These are phyloP conservation scores for Cutaneotrichosporon arboriforme DNA, from an alignment of 1,284 basidiomycete species.

Conservation along the genomic window DNA sequence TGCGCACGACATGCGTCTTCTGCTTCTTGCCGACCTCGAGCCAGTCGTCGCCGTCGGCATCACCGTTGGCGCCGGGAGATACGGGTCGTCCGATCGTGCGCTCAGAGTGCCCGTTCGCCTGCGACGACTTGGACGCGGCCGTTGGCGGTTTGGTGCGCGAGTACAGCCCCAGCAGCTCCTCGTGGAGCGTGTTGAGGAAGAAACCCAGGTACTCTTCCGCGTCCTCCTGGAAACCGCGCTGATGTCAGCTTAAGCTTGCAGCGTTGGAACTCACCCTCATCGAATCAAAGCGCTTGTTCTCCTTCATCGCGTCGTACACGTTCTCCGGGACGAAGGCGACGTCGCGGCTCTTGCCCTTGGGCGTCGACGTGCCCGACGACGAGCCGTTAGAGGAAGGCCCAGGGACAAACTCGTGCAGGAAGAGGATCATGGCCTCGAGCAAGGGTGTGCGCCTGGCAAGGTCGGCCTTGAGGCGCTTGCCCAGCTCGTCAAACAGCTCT, in stretches of 20 bases:
- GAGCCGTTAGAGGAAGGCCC: conserved; percentile 14
- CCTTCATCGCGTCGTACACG: conserved; percentile 94
- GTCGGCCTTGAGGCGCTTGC: conserved; percentile 53
- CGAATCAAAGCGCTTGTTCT: conserved; percentile 86
- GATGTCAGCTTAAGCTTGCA: conserved; percentile 2
- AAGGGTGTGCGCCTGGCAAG: conserved; percentile 61
- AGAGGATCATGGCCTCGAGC: conserved; percentile 74
- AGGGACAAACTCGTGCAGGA: conserved; percentile 67
- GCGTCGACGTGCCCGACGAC: conserved; percentile 22
- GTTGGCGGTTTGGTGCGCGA: conserved; percentile 39
- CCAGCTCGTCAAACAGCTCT: conserved; percentile 68
- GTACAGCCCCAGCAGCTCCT: conserved; percentile 71
- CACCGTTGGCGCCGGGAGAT: conserved; percentile 39
- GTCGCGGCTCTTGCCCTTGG: conserved; percentile 26
- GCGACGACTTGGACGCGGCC: conserved; percentile 19
- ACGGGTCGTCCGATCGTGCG: conserved; percentile 43
- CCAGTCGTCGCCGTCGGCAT: conserved; percentile 56
- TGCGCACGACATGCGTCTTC: conserved; percentile 72
- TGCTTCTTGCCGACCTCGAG: conserved; percentile 90
- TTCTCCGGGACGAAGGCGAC: conserved; percentile 79
- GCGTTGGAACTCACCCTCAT: conserved; percentile 64
- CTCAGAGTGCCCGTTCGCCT: conserved; percentile 28
- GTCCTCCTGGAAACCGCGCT: conserved; percentile 94
- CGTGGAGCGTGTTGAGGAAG: conserved; percentile 90
- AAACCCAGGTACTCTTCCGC: conserved; percentile 99